Percentiles rank a stretch among this genome's conserved stretches.
These are phyloP conservation scores for Agaricales sp. DNA, from an alignment of 1,284 basidiomycete species.

Conservation along the genomic window DNA sequence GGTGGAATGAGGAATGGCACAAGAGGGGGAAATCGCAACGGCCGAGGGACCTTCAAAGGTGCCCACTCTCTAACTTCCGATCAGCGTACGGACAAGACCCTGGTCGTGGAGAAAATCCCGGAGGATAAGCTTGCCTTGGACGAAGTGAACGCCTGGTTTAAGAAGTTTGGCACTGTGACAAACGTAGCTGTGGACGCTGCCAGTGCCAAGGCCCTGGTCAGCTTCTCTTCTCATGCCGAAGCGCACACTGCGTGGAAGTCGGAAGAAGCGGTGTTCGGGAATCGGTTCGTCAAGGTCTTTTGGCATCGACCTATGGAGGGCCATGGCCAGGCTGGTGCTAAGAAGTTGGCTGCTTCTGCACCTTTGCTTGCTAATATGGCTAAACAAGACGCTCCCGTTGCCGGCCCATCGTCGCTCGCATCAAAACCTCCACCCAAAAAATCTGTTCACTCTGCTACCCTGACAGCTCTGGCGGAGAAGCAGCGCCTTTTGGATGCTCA, in stretches of 20 bases:
- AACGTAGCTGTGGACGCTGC: conserved; percentile 80
- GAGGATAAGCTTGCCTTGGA: conserved; percentile 71
- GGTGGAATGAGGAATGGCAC: conserved; percentile 27
- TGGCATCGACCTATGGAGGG: conserved; percentile 90
- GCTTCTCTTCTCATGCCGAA: conserved; percentile 78
- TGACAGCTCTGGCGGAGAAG: conserved; percentile 53
- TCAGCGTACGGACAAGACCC: conserved; percentile 68
- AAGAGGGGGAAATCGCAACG: conserved; percentile 21
- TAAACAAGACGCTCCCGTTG: conserved; percentile 16
- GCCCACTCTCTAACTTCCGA: conserved; percentile 57
- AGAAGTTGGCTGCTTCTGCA: conserved; percentile 71
- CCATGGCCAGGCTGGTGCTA: conserved; percentile 65
- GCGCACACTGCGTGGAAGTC: conserved; percentile 86
- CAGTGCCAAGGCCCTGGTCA: conserved; percentile 77
- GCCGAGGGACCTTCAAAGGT: conserved; percentile 41
- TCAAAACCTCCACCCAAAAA: conserved; percentile 19
- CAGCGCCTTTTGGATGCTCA: conserved; percentile 74
- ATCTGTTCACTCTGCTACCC: conserved; percentile 25
- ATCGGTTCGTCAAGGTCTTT: conserved; percentile 90
- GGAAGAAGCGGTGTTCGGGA: conserved; percentile 89
- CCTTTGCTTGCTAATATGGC: conserved; percentile 54
- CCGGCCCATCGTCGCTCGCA: conserved; percentile 16
- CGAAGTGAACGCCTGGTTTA: conserved; percentile 83
- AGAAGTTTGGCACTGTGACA: conserved; percentile 86
- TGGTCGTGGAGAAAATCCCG: conserved; percentile 93